Base-by-base conservation (phyloP, 306 rosid species). In the Prosopis cineraria region DNA sequence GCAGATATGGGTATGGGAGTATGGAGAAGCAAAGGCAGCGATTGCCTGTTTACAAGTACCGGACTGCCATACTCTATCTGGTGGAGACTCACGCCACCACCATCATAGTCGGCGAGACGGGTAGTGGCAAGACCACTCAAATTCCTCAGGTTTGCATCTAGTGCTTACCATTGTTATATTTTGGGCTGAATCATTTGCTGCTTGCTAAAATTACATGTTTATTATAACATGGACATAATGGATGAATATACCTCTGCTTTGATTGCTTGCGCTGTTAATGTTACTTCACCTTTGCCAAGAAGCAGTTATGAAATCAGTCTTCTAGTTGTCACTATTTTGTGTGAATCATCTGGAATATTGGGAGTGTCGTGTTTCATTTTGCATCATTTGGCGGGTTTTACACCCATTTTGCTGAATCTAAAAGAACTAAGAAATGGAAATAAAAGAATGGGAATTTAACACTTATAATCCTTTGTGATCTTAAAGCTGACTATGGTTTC, bases 61-160 rank as follows among this genome's bases (percentile, higher is more conserved):
- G 98, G 19, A 84, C 88, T 30, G 77, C 93, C 68, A 92, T 94
- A 72, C 95, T 94, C 52, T 94, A 92, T 84, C 78, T 89, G 70
- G 93, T 94, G 4, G 98, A 94, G 80, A 89, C 90, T 79, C 93
- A 84, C 78, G 90, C 95, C 77, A 92, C 98, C 34, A 90, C 97
- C 43, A 88, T 94, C 80, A 80, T 94, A 10, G 98, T 94, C 14
- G 97, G 98, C 25, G 98, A 94, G 83, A 94, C 98, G 31, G 98
- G 98, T 2, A 94, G 98, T 40, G 98, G 98, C 12, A 94, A 94
- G 75, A 94, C 97, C 75, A 94, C 97, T 45, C 98, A 94, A 81
- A 94, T 94, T 68, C 98, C 98, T 85, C 98, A 94, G 97, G 98
- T 89, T 79, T 33, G 2, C 56, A 8, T 55, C 64, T 25, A n/a